Evolutionary conservation across 108 stramenopile genomes (phyloP), one percentile per base, ranked within the genome.

Genomic region (Pseudonitzschia pungens): DNA sequence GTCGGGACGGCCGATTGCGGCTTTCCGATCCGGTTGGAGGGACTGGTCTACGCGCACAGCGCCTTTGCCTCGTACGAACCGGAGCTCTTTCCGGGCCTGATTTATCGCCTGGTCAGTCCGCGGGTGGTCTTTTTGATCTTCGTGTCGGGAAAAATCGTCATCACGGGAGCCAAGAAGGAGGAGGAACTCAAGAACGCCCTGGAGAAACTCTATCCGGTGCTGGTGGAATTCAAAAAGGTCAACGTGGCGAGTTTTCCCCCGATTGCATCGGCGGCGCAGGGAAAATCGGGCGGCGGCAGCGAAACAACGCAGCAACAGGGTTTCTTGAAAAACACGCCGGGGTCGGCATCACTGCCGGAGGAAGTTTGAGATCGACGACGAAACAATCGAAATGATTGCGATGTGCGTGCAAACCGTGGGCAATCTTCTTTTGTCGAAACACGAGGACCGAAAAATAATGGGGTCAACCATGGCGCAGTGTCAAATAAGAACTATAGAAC

Each of bases 61-160:
- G 91, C 87, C 26, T 96, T 89, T 86, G 84, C 90, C 20, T 82
- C 82, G 27, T 99, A 97, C 73, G 99, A 99, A 72, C 99, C 99
- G 0, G 99, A 99, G 73, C 74, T 99, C n/a, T 99, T 99, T 74
- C 97, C 99, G 1, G 99, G 99, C 18, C 79, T 98, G 28, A 97
- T 99, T 69, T 99, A 99, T 78, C 84, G 98, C 27, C 75, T 99
- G 83, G 83, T 89, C 1, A 83, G 64, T 57, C 97, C 98, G 27
- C 83, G 95, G 66, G 92, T 97, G 0, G 98, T 98, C 28, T 83
- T 98, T 26, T 75, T 98, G 57, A 96, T 98, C 43, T 99, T 99
- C 81, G 97, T 98, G 0, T 89, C 89, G 27, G 99, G 99, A 5
- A 98, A 98, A 75, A 84, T 98, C 15, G 94, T 96, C 21, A 91